Percentiles rank a stretch among this genome's conserved stretches.
Evolutionary conservation across 2,329 filamentous ascomycete species (phyloP).

Genomic region (Aspergillus vadensis): DNA sequence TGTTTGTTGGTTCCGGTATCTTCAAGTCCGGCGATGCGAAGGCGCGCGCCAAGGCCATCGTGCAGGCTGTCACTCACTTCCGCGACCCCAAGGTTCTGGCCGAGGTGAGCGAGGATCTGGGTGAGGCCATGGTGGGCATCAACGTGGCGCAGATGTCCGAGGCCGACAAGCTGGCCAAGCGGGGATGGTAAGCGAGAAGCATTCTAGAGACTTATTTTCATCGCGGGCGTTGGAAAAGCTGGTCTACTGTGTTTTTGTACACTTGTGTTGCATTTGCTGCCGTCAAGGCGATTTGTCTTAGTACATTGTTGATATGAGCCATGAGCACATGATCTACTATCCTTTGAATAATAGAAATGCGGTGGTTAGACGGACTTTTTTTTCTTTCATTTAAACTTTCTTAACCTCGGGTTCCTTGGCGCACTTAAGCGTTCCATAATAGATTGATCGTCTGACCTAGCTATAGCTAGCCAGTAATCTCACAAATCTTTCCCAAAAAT

Average conservation of each 20-base stretch:
- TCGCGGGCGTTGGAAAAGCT: conserved; percentile 19
- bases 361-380: no score
- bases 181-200: conserved; percentile 69
- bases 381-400: no score
- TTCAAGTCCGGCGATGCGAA: conserved; percentile 94
- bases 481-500: no score
- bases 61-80: conserved; percentile 90
- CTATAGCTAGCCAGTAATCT: no score
- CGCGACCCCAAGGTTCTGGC: conserved; percentile 82
- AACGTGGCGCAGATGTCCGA: conserved; percentile 78
- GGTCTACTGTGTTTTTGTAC: conserved; percentile 5
- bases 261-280: background rate
- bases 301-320: conserved; percentile 17
- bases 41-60: conserved; percentile 90
- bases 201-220: conserved; percentile 7
- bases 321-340: conserved; percentile 16
- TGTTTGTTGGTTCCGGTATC: conserved; percentile 95
- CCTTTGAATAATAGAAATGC: background rate
- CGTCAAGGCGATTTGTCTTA: background rate
- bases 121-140: conserved; percentile 98
- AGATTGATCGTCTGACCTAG: no score
- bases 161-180: conserved; percentile 77
- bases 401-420: no score
- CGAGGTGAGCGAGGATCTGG: conserved; percentile 81
- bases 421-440: no score